A percentile compares a stretch with the other conserved stretches of the same genome.
Conservation (phyloP, 495 filamentous ascomycete species). For the Hypoxylon fuscum region DNA sequence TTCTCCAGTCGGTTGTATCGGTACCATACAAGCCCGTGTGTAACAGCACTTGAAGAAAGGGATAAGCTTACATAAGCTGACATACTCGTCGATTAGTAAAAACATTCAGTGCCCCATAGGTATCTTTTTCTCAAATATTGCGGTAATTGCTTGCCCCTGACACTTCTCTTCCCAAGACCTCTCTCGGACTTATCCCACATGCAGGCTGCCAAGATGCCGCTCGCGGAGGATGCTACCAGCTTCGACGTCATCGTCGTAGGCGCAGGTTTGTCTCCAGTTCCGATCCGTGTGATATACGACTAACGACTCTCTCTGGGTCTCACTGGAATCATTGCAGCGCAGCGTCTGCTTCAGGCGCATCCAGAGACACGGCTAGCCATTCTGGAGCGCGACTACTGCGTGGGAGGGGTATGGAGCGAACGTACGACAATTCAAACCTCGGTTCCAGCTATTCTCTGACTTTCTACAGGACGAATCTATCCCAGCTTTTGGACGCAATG, state of each 20-base stretch:
- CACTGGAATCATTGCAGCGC: slow-evolving; percentile 42
- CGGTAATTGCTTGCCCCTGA: neutral
- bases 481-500: slow-evolving; percentile 55
- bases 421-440: slow-evolving; percentile 21
- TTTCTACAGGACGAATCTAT: slow-evolving; percentile 44
- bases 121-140: neutral
- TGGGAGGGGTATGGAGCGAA: slow-evolving; percentile 49
- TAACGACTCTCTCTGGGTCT: slow-evolving; percentile 31
- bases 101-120: neutral
- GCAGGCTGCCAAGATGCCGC: slow-evolving; percentile 5
- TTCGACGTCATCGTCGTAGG: slow-evolving; percentile 19
- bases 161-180: neutral
- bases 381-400: slow-evolving; percentile 40
- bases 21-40: no score
- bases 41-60: neutral
- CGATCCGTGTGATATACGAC: slow-evolving; percentile 8
- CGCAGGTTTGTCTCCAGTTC: slow-evolving; percentile 21
- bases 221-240: slow-evolving; percentile 1
- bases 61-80: neutral
- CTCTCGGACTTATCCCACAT: neutral
- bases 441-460: slow-evolving; percentile 4
- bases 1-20: no score
- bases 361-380: slow-evolving; percentile 42
- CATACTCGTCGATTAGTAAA: no score
- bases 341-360: slow-evolving; percentile 49